Evolutionary conservation across 352 stramenopile species (phyloP), one percentile per base, ranked within the genome.

Genomic region (Globisporangium spinosum): DNA sequence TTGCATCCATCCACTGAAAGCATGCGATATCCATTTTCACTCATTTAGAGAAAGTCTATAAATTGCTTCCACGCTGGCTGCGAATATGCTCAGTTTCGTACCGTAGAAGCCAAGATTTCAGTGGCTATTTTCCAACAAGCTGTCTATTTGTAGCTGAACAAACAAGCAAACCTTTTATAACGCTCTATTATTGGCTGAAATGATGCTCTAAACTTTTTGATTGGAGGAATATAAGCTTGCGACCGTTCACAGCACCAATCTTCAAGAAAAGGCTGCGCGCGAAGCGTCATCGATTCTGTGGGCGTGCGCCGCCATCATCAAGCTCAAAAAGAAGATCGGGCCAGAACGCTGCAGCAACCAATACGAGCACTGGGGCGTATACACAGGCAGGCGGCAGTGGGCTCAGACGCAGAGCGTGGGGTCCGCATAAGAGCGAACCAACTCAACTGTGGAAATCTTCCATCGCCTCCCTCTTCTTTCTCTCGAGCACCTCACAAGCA

Each of bases 121-220:
- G 40, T 17, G 10, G 35, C 40, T 49, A 49, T 54, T 25, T 54
- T 27, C 13, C 20, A 54, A 7, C 20, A 23, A 23, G n/a, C 22
- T 61, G 29, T 45, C 22, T 61, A 61, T 45, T 61, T 61, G 45
- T 61, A 61, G 29, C 20, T 29, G 17, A 32, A 32, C 29, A 32
- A 32, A 15, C 12, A 17, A 59, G 43, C 20, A 38, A 43, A 27
- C n/a, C 20, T 45, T 17, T 35, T 4, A 54, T 35, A n/a, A 5
- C 9, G 54, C 12, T 1, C n/a, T 23, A 1, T 54, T 25, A 64
- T 64, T 64, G 38, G 58, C 2, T 56, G 9, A 43, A 55, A 35
- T 29, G 0, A 6, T 9, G 5, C n/a, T 55, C 2, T 7, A 17
- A 2, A 3, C 4, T 17, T 12, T n/a, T 3, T 55, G 23, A 64